Evolutionary conservation across 2,329 filamentous ascomycete species (phyloP).

Genomic region (Ploettnerulaceae sp.): DNA sequence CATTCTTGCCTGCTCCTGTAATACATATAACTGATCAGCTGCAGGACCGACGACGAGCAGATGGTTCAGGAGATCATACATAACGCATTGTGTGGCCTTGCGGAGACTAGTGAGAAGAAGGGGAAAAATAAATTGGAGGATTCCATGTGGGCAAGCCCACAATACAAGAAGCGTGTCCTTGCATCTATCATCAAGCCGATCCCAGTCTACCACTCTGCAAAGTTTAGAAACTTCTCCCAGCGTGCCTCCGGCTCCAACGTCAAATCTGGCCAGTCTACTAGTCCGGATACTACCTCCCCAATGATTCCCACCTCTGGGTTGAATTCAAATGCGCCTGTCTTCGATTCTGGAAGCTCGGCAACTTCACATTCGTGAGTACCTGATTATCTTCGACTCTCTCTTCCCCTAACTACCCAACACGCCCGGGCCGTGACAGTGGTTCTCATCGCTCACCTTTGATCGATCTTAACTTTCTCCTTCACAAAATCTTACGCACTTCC

Average conservation of each 20-base stretch:
- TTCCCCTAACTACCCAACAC: background rate
- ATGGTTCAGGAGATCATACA: background rate
- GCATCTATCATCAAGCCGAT: background rate
- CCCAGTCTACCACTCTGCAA: background rate
- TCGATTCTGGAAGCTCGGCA: background rate
- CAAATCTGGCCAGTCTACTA: too few relatives aligned
- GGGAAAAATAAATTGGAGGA: background rate
- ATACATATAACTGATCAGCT: too few relatives aligned
- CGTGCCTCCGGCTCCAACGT: too few relatives aligned
- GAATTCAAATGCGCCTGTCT: background rate
- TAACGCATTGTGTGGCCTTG: too few relatives aligned
- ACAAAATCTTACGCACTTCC: too few relatives aligned
- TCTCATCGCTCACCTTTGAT: background rate
- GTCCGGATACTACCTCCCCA: background rate
- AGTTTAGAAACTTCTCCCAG: too few relatives aligned
- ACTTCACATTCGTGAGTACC: background rate
- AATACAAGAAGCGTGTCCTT: background rate
- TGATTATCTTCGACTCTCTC: background rate
- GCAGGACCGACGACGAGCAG: too few relatives aligned
- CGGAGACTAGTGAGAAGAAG: too few relatives aligned
- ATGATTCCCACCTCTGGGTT: background rate
- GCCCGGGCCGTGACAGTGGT: background rate
- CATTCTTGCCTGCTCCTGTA: too few relatives aligned
- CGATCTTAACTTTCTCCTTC: too few relatives aligned
- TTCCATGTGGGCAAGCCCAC: slow-evolving; percentile 5